Base-by-base conservation (phyloP, 2,329 filamentous ascomycete species). In the Fusarium xyrophilum region DNA sequence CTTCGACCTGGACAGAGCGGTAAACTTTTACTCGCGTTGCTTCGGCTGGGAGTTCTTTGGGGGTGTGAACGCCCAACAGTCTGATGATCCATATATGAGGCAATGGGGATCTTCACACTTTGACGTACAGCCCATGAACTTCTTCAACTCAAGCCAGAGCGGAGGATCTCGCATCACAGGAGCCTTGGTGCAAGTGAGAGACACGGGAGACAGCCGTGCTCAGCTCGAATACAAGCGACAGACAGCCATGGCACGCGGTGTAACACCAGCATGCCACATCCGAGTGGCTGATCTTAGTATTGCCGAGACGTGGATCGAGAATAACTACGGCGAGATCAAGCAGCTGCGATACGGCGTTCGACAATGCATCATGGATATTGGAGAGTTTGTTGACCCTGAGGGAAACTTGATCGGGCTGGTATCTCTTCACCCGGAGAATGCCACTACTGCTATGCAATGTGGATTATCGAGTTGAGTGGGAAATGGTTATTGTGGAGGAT, bases 301-400 rank as follows among this genome's bases (percentile, higher is more conserved):
- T 28, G 67, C 62, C 47, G 72, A 72, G 40, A 68, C 67, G 47
- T 61, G 69, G 60, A 65, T 74, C 42, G 70, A 74, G 36, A 35
- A 50, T 14, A 64, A 69, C 50, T 40, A 51, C 15, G 72, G 72
- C 17, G 52, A 70, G 51, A 61, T 74, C 54, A 71, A 70, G 55
- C 64, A 65, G 12, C 27, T 74, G 38, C 66, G 72, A 28, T 73
- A 70, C 35, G 72, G 72, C 10, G 63, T 74, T 56, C 68, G 70
- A 56, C 59, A 63, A 33, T 68, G 70, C 40, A 69, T 72, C 30
- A 68, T 74, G 72, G 72, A 74, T 46, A 68, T 74, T 57, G 65
- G 70, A 35, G 69, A 73, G 65, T 74, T 74, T 50, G 58, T 74
- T 38, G 72, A 74, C 28, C 56, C 72, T n/a, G 72, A 74, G 25